Evolutionary conservation across 1,139 yeast genomes (phyloP), one percentile per base, ranked within the genome.

Genomic region (Taphrina deformans): DNA sequence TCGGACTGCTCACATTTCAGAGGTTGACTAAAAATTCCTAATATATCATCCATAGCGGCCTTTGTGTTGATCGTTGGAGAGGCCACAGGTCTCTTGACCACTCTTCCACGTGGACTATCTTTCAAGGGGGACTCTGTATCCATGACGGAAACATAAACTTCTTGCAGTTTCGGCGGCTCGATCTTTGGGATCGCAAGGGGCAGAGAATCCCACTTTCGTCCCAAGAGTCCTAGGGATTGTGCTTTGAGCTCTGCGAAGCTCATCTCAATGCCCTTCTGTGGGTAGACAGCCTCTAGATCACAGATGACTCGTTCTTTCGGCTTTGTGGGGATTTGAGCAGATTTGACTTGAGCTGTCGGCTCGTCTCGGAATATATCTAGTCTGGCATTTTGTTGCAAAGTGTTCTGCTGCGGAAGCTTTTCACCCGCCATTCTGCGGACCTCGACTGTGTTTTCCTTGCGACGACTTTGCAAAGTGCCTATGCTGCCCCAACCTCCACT

Each of bases 41-140:
- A 79, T 0, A 91, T 86, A 70, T 90, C 97, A 63, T 85, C 84
- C 65, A 85, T 82, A 0, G 96, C 96, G 71, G 86, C 84, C 67
- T 84, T 85, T 0, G 97, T 87, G 73, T 82, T 90, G 71, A 88
- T 82, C 0, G 97, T 90, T 0, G 96, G 96, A 0, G 79, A 76
- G n/a, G 76, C 74, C 14, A 73, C 56, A 33, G 51, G 55, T n/a
- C 46, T 26, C 16, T 40, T 40, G 24, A 21, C 29, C 16, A 26
- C 53, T 16, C 10, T n/a, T 24, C 64, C 50, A 21, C 18, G 18
- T 5, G 46, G 50, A 24, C 50, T 41, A 9, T 50, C 51, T 26
- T 52, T 51, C 27, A 61, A 21, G 18, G 65, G 65, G n/a, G 51
- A 29, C 18, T 52, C 53, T 10, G 59, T 44, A 40, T 59, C 63